Percentiles rank a stretch among this genome's conserved stretches.
Conservation (phyloP, 1,284 basidiomycete species). For the Irpex sp. region DNA sequence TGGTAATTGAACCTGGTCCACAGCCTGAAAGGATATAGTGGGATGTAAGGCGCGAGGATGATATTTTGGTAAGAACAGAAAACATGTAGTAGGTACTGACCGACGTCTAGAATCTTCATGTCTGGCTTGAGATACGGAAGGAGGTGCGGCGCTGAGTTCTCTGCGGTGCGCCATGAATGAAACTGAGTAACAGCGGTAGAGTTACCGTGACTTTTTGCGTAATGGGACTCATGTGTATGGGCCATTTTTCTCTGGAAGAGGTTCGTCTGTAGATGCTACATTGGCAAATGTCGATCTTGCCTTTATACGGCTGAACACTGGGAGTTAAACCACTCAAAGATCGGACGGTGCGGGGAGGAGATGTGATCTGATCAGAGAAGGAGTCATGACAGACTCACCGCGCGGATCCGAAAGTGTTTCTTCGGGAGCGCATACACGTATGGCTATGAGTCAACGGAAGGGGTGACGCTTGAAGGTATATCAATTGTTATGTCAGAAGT, state of each 20-base stretch:
- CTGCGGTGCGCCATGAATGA: constrained; percentile 26
- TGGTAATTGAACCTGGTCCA: constrained; percentile 35
- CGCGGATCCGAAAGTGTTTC: no score
- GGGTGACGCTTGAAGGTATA: no score
- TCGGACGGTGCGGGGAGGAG: background rate
- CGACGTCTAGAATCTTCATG: constrained; percentile 35
- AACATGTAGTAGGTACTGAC: background rate
- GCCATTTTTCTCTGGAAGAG: background rate
- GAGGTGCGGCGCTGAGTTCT: constrained; percentile 32
- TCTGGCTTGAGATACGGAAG: constrained; percentile 25
- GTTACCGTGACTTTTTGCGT: background rate
- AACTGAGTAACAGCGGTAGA: background rate
- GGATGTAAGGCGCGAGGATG: no score
- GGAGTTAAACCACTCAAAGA: no score
- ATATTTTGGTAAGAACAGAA: no score
- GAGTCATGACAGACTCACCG: no score
- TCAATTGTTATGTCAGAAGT: background rate
- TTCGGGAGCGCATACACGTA: no score
- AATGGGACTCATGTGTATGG: background rate
- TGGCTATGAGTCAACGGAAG: no score
- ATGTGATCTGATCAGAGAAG: background rate
- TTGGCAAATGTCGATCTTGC: background rate
- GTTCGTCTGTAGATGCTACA: background rate
- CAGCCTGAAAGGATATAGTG: constrained; percentile 21
- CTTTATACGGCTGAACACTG: background rate